Conservation (phyloP, 148 eudicot genomes). For the Camellia sinensis region DNA sequence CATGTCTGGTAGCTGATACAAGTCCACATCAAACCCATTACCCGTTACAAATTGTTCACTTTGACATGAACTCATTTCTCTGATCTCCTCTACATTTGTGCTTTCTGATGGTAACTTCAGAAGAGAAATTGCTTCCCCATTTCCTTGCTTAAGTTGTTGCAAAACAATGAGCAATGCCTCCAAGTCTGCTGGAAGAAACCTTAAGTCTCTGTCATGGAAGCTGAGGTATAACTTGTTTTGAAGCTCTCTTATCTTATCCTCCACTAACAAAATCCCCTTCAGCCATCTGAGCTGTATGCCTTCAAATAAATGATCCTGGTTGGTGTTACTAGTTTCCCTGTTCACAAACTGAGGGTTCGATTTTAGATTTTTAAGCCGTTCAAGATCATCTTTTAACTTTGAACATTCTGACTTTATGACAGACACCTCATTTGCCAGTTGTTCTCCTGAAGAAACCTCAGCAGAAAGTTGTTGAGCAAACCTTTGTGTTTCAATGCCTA, state of each 20-base stretch:
- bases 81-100: conserved; percentile 19
- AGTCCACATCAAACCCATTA: conserved; percentile 65
- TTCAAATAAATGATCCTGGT: conserved; percentile 25
- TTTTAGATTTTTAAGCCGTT: conserved; percentile 49
- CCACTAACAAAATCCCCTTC: conserved; percentile 49
- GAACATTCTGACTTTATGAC: conserved; percentile 68
- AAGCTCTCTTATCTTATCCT: conserved; percentile 63
- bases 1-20: conserved; percentile 75
- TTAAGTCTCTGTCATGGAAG: conserved; percentile 50
- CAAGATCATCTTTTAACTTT: conserved; percentile 64
- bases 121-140: conserved; percentile 29
- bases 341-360: conserved; percentile 30
- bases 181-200: conserved; percentile 56
- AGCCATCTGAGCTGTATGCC: conserved; percentile 36
- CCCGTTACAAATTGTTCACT: conserved; percentile 35
- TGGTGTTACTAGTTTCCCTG: conserved; percentile 19
- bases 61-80: conserved; percentile 24
- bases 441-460: conserved; percentile 62
- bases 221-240: conserved; percentile 54
- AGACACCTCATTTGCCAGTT: conserved; percentile 66
- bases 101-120: conserved; percentile 28
- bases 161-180: conserved; percentile 50
- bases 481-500: conserved; percentile 64
- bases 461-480: conserved; percentile 47
- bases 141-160: conserved; percentile 51